Evolutionary conservation across 2,329 filamentous ascomycete species (phyloP).

Genomic region (Pseudogymnoascus sp.): DNA sequence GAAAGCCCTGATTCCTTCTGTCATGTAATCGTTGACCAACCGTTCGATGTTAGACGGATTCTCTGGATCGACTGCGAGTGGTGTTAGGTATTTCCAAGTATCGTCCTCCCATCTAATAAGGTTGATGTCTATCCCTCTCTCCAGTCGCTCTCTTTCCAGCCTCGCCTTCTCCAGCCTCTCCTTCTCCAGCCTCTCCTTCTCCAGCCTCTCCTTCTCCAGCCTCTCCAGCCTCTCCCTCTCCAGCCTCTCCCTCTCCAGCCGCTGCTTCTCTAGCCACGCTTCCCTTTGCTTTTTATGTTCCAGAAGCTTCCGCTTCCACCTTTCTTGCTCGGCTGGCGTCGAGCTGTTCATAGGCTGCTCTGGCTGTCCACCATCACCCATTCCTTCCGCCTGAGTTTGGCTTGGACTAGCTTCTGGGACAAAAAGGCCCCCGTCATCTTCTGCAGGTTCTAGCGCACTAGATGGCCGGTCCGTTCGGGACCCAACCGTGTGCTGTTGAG

Average conservation of each 20-base stretch:
- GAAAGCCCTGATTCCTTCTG: not conserved
- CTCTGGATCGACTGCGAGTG: not conserved
- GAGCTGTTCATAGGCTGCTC: not conserved
- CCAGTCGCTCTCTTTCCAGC: conserved; percentile 13
- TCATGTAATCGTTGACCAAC: not conserved
- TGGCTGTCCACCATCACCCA: not conserved
- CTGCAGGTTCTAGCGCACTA: not conserved
- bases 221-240: conserved; percentile 36
- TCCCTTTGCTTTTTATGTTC: not conserved
- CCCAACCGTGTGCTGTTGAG: not conserved
- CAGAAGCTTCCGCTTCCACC: not conserved
- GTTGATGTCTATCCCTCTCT: conserved; percentile 8
- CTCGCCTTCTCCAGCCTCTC: conserved; percentile 12
- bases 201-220: not conserved
- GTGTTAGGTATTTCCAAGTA: conserved; percentile 1
- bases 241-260: conserved; percentile 28
- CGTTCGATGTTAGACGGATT: not conserved
- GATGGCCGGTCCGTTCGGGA: not conserved
- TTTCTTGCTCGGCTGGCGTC: not conserved
- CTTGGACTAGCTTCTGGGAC: not conserved
- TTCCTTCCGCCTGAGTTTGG: not conserved
- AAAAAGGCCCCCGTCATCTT: not conserved
- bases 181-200: conserved; percentile 11
- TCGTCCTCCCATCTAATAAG: not conserved
- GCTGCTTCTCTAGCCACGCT: not conserved